Conservation (phyloP, 139 green algal species). For the Chlorella sp. region DNA sequence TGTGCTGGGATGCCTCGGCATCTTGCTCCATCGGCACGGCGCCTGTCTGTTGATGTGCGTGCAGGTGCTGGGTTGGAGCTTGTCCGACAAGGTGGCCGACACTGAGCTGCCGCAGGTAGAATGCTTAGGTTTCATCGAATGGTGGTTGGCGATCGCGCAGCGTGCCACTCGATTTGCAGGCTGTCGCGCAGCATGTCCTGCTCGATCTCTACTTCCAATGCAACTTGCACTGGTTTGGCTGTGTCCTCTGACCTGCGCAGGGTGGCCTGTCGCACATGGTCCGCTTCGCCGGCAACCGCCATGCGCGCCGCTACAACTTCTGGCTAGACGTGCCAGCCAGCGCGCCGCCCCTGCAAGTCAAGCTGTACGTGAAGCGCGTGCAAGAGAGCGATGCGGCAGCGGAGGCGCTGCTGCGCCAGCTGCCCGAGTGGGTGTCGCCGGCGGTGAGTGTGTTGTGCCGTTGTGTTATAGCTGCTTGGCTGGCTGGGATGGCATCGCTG, state of each 20-base stretch:
- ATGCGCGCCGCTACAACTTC: constrained; percentile 33
- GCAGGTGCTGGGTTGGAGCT: constrained; percentile 47
- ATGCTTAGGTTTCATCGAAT: neutral
- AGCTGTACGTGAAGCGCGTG: constrained; percentile 27
- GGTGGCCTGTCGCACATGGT: constrained; percentile 41
- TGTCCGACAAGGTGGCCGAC: constrained; percentile 27
- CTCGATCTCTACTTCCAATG: too few species aligned
- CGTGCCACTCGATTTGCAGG: too few species aligned
- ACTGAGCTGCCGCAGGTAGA: neutral
- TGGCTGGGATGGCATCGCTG: too few species aligned
- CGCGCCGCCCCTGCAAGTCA: neutral
- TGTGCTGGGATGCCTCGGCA: too few species aligned
- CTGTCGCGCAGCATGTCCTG: too few species aligned
- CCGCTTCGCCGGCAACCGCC: constrained; percentile 43
- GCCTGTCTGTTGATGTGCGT: too few species aligned
- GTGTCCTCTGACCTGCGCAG: neutral
- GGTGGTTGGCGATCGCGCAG: too few species aligned
- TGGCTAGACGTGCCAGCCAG: constrained; percentile 44
- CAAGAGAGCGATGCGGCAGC: neutral
- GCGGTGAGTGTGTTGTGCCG: too few species aligned
- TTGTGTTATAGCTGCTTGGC: too few species aligned
- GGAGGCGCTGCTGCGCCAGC: neutral
- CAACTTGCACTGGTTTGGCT: neutral
- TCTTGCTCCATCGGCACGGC: too few species aligned
- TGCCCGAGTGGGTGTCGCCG: constrained; percentile 35